Conservation (phyloP, 2,329 filamentous ascomycete species). For the Colletotrichum endophyticum region DNA sequence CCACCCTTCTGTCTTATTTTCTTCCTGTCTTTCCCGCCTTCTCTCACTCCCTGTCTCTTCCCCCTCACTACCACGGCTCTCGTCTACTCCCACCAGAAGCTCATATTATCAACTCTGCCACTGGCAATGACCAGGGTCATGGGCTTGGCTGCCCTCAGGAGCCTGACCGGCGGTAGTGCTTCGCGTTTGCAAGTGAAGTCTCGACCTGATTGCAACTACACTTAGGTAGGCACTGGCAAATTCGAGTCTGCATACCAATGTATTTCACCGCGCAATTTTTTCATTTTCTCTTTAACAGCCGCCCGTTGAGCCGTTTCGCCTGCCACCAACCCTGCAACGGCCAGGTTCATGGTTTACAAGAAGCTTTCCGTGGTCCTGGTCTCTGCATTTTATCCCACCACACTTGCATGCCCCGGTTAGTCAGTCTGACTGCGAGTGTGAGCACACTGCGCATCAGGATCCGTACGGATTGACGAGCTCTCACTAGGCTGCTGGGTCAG, state of each 20-base stretch:
- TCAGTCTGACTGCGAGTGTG: neutral
- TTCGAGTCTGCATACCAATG: neutral
- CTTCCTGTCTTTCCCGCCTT: neutral
- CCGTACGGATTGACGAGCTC: neutral
- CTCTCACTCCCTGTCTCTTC: neutral
- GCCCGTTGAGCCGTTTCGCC: neutral
- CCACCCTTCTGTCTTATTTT: neutral
- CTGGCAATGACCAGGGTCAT: neutral
- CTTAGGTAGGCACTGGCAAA: neutral
- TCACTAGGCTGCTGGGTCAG: neutral
- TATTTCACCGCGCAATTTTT: neutral
- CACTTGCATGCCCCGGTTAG: conserved; percentile 14
- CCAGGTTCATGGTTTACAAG: conserved; percentile 17
- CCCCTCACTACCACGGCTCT: neutral
- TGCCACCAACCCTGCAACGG: neutral
- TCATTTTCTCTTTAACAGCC: neutral
- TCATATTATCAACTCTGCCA: neutral
- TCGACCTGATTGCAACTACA: neutral
- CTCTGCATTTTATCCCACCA: conserved; percentile 14
- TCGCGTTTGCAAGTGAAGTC: neutral
- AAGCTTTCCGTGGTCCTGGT: conserved; percentile 17
- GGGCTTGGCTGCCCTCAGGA: neutral
- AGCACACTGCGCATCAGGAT: neutral
- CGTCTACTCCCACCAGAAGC: neutral
- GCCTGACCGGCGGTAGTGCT: neutral